Evolutionary conservation across 257 asterid species (phyloP), one percentile per base, ranked within the genome.

Genomic region (Solanum peruvianum): DNA sequence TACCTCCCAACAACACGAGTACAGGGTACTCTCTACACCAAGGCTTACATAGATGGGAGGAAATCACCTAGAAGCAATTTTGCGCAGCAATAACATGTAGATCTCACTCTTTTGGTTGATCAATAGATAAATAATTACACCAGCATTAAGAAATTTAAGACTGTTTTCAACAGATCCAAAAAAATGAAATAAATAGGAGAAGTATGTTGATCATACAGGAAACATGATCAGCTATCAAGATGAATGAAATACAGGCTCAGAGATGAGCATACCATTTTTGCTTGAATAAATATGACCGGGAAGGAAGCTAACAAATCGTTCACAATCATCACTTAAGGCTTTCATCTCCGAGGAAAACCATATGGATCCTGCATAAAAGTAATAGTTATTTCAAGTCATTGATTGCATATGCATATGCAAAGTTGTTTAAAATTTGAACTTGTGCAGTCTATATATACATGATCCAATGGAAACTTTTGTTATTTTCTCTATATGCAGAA

Each of bases 341-440:
- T 97, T 97, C 99, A 97, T 97, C 92, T 97, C 99, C 60, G 99
- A 97, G 84, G 99, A 96, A 92, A 97, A 94, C 99, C 99, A 97
- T 78, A 94, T 91, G 25, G 99, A 97, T 83, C 99, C 99, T 97
- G 95, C 92, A 93, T 90, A 92, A 87, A 86, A 42, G 11, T 67
- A 87, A 60, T 80, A 76, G 27, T 86, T 44, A 82, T 86, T 73
- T 29, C 44, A 80, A 49, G 42, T 47, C 67, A 33, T 27, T 27
- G 41, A 64, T 88, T 84, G 77, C 86, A 82, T 37, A 58, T 14
- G 29, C 20, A 87, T 77, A 78, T 10, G 25, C 42, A 27, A 44
- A 77, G 64, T 44, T 77, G 66, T 78, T 47, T 47, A 80, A 45
- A 80, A 41, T 47, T 20, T 80, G 11, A 47, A 80, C 69, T 29